Conservation (phyloP, 2,329 filamentous ascomycete genomes). For the Pseudogymnoascus sp. region DNA sequence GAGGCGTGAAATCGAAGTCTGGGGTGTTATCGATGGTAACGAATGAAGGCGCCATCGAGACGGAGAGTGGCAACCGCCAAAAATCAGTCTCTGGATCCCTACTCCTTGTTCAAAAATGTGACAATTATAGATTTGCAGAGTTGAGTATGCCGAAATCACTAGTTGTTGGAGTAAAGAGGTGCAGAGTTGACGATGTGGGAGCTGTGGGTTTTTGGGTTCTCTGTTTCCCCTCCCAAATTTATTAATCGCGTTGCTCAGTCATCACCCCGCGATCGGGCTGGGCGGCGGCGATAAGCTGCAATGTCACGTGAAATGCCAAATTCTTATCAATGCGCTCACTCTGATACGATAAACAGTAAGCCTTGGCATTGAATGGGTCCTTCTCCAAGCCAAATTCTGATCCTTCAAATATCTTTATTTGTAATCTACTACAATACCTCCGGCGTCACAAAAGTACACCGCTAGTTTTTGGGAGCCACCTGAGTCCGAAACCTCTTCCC, state of each 20-base stretch:
- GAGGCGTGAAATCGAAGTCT: conserved; percentile 25
- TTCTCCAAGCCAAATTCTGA: not conserved
- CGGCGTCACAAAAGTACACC: not conserved
- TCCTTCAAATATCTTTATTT: not conserved
- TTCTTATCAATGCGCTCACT: not conserved
- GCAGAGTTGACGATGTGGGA: conserved; percentile 3
- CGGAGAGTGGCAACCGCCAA: conserved; percentile 9
- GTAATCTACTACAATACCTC: not conserved
- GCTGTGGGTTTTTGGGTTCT: not conserved
- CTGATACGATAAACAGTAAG: not conserved
- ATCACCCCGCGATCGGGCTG: conserved; percentile 6
- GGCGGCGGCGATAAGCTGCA: not conserved
- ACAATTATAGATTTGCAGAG: not conserved
- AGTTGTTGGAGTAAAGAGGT: conserved; percentile 1
- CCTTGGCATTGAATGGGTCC: not conserved
- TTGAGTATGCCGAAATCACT: not conserved
- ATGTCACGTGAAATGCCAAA: not conserved
- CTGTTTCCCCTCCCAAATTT: conserved; percentile 9
- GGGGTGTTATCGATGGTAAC: conserved; percentile 28
- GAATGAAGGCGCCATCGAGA: conserved; percentile 26
- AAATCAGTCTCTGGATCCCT: not conserved
- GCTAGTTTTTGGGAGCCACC: not conserved
- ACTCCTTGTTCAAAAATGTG: not conserved
- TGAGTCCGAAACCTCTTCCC: not conserved
- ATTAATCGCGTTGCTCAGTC: conserved; percentile 8